Percentiles rank a stretch among this genome's conserved stretches.
phyloP scores from a whole-genome alignment of 257 asterid genomes.

The Plantago ovata region DNA sequence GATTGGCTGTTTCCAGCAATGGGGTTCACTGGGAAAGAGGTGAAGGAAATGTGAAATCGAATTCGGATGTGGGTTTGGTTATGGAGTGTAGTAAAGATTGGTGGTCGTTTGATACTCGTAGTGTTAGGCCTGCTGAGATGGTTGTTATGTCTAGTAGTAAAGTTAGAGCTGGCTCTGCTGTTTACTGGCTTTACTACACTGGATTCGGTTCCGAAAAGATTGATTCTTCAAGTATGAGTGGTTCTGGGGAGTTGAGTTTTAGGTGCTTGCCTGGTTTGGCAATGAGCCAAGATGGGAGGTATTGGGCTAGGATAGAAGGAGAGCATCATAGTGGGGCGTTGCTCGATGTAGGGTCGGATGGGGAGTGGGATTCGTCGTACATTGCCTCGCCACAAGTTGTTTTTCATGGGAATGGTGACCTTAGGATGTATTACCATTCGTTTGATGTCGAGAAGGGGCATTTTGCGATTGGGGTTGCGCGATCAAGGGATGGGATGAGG shows the following conservation, averaged over 20 bases:
- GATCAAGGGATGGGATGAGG: slow-evolving; percentile 86
- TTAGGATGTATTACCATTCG: slow-evolving; percentile 89
- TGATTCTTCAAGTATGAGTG: slow-evolving; percentile 26
- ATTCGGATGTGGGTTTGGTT: slow-evolving; percentile 67
- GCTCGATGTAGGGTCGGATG: slow-evolving; percentile 58
- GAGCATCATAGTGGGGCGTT: slow-evolving; percentile 89
- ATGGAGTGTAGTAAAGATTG: slow-evolving; percentile 68
- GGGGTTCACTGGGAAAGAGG: slow-evolving; percentile 97
- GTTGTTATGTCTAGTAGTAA: slow-evolving; percentile 81
- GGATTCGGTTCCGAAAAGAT: slow-evolving; percentile 44
- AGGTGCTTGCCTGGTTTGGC: slow-evolving; percentile 88
- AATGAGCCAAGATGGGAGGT: slow-evolving; percentile 92
- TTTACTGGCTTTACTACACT: slow-evolving; percentile 89
- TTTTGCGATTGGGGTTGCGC: slow-evolving; percentile 57
- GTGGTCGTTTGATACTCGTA: slow-evolving; percentile 89
- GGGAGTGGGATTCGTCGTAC: slow-evolving; percentile 80
- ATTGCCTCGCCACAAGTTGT: slow-evolving; percentile 83
- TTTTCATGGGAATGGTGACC: slow-evolving; percentile 55
- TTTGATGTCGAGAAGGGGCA: slow-evolving; percentile 39
- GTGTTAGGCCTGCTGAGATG: slow-evolving; percentile 69
- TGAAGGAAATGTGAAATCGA: slow-evolving; percentile 36
- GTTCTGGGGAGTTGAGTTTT: slow-evolving; percentile 7
- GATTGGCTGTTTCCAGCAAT: slow-evolving; percentile 80
- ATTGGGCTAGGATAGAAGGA: slow-evolving; percentile 95
- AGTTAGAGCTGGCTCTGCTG: slow-evolving; percentile 50